Evolutionary conservation across 179 eudicot species (phyloP).

Genomic region (Patellifolia procumbens): DNA sequence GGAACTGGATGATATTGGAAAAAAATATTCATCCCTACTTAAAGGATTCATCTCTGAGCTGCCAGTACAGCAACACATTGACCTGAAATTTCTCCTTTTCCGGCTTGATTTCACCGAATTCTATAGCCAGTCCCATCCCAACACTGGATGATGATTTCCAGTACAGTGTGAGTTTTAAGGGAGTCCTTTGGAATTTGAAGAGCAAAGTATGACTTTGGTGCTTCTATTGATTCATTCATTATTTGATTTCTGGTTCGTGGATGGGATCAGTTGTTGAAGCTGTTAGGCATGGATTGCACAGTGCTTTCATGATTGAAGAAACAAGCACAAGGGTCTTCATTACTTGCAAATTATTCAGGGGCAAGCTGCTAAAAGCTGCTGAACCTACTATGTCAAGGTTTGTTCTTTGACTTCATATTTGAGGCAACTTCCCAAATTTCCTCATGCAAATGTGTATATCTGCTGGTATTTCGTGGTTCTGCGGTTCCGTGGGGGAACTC

Average conservation of each 20-base stretch:
- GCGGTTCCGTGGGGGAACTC: background rate
- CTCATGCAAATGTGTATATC: constrained; percentile 24
- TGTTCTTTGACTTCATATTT: constrained; percentile 11
- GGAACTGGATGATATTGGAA: constrained; percentile 70
- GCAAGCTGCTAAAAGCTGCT: background rate
- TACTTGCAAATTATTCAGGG: background rate
- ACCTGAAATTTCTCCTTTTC: constrained; percentile 87
- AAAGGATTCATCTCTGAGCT: constrained; percentile 78
- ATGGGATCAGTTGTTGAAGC: constrained; percentile 3
- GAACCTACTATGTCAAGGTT: constrained; percentile 18
- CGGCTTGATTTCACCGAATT: constrained; percentile 92
- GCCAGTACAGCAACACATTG: constrained; percentile 91
- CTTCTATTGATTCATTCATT: constrained; percentile 16
- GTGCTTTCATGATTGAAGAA: background rate
- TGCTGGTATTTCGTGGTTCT: constrained; percentile 10
- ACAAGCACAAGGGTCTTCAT: constrained; percentile 14
- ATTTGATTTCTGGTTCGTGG: background rate
- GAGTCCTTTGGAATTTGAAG: constrained; percentile 18
- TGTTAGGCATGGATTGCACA: background rate
- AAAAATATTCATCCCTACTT: constrained; percentile 72
- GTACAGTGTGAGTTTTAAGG: constrained; percentile 1
- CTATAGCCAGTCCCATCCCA: constrained; percentile 57
- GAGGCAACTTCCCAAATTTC: constrained; percentile 2
- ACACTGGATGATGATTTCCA: constrained; percentile 18
- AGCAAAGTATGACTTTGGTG: constrained; percentile 1